Evolutionary conservation across 2,329 filamentous ascomycete species (phyloP).

Genomic region (Paracoccidioides brasiliensis): DNA sequence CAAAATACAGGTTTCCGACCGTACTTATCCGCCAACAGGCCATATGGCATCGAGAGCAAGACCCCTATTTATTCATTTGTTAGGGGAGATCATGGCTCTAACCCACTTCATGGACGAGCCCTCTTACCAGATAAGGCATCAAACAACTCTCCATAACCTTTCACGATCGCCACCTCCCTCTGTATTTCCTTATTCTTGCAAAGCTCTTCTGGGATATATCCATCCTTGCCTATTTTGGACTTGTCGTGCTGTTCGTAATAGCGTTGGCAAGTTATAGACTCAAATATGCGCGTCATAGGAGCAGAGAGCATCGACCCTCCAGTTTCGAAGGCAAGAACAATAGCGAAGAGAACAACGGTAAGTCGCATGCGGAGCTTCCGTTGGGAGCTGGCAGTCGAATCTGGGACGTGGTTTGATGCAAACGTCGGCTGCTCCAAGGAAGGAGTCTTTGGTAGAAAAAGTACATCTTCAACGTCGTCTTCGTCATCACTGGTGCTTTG

Average conservation of each 20-base stretch:
- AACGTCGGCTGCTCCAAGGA: not conserved
- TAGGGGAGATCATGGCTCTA: not conserved
- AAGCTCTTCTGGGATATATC: constrained; percentile 31
- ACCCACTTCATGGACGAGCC: not conserved
- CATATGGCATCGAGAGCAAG: constrained; percentile 36
- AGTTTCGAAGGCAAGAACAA: constrained; percentile 33
- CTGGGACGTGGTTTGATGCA: constrained; percentile 6
- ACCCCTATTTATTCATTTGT: constrained; percentile 22
- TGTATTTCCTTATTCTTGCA: constrained; percentile 38
- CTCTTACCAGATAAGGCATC: constrained; percentile 28
- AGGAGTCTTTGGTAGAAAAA: constrained; percentile 15
- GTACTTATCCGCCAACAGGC: constrained; percentile 34
- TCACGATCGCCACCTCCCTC: constrained; percentile 37
- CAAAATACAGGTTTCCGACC: constrained; percentile 35
- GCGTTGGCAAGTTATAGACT: constrained; percentile 36
- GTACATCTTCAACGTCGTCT: constrained; percentile 20
- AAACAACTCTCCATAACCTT: constrained; percentile 38
- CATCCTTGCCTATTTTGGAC: constrained; percentile 28
- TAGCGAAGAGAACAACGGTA: constrained; percentile 29
- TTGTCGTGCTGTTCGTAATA: constrained; percentile 31
- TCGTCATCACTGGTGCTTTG: constrained; percentile 7
- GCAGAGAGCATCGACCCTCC: constrained; percentile 33
- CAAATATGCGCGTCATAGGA: constrained; percentile 36
- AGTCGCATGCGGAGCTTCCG: constrained; percentile 24
- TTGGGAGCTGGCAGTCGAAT: constrained; percentile 3